phyloP scores from a whole-genome alignment of 1,139 yeast species.

The Taiozyma onychis region DNA sequence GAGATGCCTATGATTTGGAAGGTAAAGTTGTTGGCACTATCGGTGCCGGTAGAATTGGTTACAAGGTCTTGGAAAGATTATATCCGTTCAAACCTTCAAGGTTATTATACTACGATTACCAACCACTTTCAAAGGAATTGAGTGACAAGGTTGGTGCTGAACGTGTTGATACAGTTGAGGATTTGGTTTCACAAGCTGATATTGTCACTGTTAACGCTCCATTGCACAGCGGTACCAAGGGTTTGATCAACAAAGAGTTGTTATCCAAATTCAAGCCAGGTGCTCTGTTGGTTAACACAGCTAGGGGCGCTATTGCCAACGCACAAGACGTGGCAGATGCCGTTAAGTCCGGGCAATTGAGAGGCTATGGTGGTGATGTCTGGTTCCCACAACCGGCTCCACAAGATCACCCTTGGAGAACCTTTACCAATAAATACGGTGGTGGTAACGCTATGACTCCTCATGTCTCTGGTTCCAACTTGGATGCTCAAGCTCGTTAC shows the following conservation, averaged over 20 bases:
- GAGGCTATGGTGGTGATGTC: slow-evolving; percentile 84
- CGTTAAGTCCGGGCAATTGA: slow-evolving; percentile 57
- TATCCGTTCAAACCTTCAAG: slow-evolving; percentile 72
- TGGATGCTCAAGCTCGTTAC: slow-evolving; percentile 76
- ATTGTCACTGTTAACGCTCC: slow-evolving; percentile 78
- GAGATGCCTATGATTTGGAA: slow-evolving; percentile 69
- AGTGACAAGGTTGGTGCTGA: slow-evolving; percentile 53
- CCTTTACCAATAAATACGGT: slow-evolving; percentile 57
- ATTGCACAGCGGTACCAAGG: slow-evolving; percentile 62
- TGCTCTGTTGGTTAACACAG: slow-evolving; percentile 75
- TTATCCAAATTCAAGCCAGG: slow-evolving; percentile 73
- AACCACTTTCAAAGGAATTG: slow-evolving; percentile 53
- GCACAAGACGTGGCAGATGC: slow-evolving; percentile 76
- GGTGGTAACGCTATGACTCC: slow-evolving; percentile 87
- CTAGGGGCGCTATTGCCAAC: slow-evolving; percentile 76
- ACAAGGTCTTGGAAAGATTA: slow-evolving; percentile 67
- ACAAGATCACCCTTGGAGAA: slow-evolving; percentile 70
- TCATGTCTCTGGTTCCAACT: slow-evolving; percentile 72
- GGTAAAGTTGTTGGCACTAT: slow-evolving; percentile 73
- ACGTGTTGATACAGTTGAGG: slow-evolving; percentile 60
- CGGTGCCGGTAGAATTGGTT: slow-evolving; percentile 82
- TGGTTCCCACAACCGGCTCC: slow-evolving; percentile 85
- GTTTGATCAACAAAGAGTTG: slow-evolving; percentile 61
- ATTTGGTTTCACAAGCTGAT: slow-evolving; percentile 63
- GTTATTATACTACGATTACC: slow-evolving; percentile 72